Evolutionary conservation across 306 rosid species (phyloP).

Genomic region (Corylus heterophylla): DNA sequence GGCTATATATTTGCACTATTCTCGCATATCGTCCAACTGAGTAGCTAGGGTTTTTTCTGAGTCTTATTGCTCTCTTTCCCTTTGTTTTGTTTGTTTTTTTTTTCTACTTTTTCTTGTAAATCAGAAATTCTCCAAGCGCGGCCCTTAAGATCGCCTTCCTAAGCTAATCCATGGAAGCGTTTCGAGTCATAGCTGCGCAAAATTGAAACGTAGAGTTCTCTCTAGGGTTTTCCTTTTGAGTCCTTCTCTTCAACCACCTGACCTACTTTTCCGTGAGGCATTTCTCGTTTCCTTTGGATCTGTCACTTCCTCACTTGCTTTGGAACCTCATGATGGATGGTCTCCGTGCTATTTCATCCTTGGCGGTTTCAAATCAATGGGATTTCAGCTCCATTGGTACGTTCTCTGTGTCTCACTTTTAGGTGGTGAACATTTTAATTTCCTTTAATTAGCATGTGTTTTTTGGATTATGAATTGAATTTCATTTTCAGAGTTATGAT

Average conservation of each 20-base stretch:
- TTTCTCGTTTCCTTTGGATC: conserved; percentile 28
- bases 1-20: too few relatives aligned
- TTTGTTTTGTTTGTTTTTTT: neutral
- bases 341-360: conserved; percentile 1
- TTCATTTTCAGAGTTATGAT: neutral
- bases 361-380: conserved; percentile 29
- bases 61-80: too few relatives aligned
- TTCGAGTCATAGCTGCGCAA: conserved; percentile 88
- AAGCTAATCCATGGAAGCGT: conserved; percentile 59
- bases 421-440: conserved; percentile 54
- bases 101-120: too few relatives aligned
- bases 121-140: conserved; percentile 30
- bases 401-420: conserved; percentile 30
- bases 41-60: neutral
- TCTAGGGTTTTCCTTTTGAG: conserved; percentile 72
- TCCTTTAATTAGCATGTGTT: neutral
- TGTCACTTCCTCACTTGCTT: conserved; percentile 15
- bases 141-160: conserved; percentile 99
- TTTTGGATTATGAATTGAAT: neutral
- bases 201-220: conserved; percentile 38
- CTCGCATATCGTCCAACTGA: too few relatives aligned
- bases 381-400: conserved; percentile 35
- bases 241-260: conserved; percentile 41
- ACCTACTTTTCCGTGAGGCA: conserved; percentile 31
- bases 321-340: conserved; percentile 19